A percentile compares a stretch with the other conserved stretches of the same genome.
Conservation (phyloP, 441 rosid genomes). For the Dalechampia spathulata region DNA sequence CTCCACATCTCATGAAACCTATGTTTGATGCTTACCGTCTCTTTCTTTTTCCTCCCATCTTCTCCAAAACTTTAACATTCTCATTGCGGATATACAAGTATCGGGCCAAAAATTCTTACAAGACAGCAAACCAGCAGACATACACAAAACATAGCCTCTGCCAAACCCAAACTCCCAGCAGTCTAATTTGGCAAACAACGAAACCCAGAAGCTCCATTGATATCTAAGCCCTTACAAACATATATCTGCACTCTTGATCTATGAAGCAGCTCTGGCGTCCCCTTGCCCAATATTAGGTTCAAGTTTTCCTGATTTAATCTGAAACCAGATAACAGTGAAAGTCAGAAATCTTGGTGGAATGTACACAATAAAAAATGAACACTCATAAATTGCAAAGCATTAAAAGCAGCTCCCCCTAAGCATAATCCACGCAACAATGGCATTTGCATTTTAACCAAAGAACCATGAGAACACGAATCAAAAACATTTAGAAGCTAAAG, state of each 20-base stretch:
- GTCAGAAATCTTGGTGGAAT: neutral
- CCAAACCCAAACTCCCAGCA: slow-evolving; percentile 9
- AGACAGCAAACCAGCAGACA: slow-evolving; percentile 18
- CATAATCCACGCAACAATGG: too few species aligned
- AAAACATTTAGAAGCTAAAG: too few species aligned
- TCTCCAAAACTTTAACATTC: slow-evolving; percentile 11
- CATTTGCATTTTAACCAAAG: too few species aligned
- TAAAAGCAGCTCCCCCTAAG: too few species aligned
- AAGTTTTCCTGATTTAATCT: slow-evolving; percentile 7
- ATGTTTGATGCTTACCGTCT: slow-evolving; percentile 6
- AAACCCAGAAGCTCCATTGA: slow-evolving; percentile 1
- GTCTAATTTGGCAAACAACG: slow-evolving; percentile 4
- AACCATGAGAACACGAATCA: too few species aligned
- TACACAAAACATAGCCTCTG: slow-evolving; percentile 14
- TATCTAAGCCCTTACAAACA: neutral
- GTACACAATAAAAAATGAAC: neutral
- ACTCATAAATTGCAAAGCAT: neutral
- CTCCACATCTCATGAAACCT: neutral
- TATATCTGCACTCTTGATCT: slow-evolving; percentile 11
- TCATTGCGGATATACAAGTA: slow-evolving; percentile 2
- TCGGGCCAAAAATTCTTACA: slow-evolving; percentile 13
- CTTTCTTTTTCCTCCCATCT: neutral
- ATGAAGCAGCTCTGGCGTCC: slow-evolving; percentile 25
- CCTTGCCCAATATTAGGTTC: slow-evolving; percentile 12
- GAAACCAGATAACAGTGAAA: slow-evolving; percentile 2